A percentile compares a stretch with the other conserved stretches of the same genome.
These are phyloP conservation scores for Podospora pseudoanserina DNA, from an alignment of 495 filamentous ascomycete species.

Conservation along the genomic window DNA sequence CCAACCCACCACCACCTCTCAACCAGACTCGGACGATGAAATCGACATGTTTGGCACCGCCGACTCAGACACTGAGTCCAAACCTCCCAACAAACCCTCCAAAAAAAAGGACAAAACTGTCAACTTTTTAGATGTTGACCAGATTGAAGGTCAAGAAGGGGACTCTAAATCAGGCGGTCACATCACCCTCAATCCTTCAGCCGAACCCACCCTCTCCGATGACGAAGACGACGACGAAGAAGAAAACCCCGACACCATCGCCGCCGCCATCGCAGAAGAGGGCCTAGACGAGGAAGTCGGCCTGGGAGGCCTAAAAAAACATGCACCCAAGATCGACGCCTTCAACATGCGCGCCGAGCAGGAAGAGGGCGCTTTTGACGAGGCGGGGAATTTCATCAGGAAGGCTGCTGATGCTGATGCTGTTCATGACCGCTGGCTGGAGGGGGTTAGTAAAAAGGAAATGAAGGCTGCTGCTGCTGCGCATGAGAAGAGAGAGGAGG, in stretches of 20 bases:
- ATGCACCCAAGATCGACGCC: constrained; percentile 92
- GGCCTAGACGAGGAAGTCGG: constrained; percentile 85
- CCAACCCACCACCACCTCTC: constrained; percentile 25
- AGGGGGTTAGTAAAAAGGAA: constrained; percentile 88
- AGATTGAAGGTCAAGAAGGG: constrained; percentile 85
- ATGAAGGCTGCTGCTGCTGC: constrained; percentile 85
- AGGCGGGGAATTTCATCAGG: constrained; percentile 84
- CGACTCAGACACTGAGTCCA: constrained; percentile 58
- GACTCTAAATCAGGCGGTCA: constrained; percentile 68
- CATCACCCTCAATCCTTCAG: constrained; percentile 39
- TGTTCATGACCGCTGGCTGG: constrained; percentile 86
- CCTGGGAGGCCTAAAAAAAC: constrained; percentile 82
- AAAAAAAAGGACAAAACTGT: constrained; percentile 82
- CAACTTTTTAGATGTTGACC: constrained; percentile 65
- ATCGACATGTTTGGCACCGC: constrained; percentile 86
- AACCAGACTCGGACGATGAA: constrained; percentile 61
- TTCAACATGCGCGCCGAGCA: constrained; percentile 91
- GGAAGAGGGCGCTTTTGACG: constrained; percentile 91
- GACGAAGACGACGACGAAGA: constrained; percentile 65
- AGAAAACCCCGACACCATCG: constrained; percentile 68
- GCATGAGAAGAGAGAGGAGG: constrained; percentile 78
- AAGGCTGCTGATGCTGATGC: constrained; percentile 87
- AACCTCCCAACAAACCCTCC: constrained; percentile 37
- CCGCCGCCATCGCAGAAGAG: constrained; percentile 59
- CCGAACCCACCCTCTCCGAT: constrained; percentile 50